Conservation (phyloP, 2,329 filamentous ascomycete species). For the Monosporascus sp. region DNA sequence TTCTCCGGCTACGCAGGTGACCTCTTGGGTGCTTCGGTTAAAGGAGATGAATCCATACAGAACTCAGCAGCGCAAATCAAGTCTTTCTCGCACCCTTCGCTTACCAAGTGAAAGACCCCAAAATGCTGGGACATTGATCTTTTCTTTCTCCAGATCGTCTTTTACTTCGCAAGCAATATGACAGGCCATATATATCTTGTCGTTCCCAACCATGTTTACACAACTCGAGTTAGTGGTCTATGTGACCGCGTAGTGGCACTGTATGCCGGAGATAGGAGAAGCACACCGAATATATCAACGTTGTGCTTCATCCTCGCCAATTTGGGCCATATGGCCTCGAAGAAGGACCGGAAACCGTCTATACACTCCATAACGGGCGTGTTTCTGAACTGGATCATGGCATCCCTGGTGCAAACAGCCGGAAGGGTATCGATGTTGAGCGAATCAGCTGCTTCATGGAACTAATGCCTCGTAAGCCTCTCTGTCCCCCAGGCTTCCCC, state of each 20-base stretch:
- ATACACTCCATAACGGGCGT: constrained; percentile 14
- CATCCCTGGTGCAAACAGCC: constrained; percentile 12
- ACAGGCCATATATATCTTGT: constrained; percentile 18
- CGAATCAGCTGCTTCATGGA: constrained; percentile 13
- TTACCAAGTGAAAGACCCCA: constrained; percentile 10
- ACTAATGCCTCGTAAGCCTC: constrained; percentile 7
- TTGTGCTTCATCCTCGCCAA: constrained; percentile 18
- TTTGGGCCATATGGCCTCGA: constrained; percentile 8
- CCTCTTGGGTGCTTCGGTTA: constrained; percentile 12
- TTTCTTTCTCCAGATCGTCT: constrained; percentile 16
- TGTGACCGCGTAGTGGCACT: not conserved
- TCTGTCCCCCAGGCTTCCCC: not conserved
- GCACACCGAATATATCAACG: constrained; percentile 9
- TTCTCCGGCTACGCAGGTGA: not conserved
- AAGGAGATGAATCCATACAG: constrained; percentile 16
- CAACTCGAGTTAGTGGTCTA: too few species aligned
- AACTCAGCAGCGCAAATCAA: constrained; percentile 8
- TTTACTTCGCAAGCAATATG: constrained; percentile 18
- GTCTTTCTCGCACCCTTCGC: constrained; percentile 11
- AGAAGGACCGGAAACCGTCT: constrained; percentile 9
- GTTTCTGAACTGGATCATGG: constrained; percentile 16
- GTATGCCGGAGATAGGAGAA: constrained; percentile 1
- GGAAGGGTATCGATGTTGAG: constrained; percentile 11
- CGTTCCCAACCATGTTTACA: constrained; percentile 12
- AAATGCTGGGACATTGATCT: constrained; percentile 13